Evolutionary conservation across 1,284 basidiomycete genomes (phyloP), one percentile per base, ranked within the genome.

Genomic region (Apiotrichum veenhuisii): DNA sequence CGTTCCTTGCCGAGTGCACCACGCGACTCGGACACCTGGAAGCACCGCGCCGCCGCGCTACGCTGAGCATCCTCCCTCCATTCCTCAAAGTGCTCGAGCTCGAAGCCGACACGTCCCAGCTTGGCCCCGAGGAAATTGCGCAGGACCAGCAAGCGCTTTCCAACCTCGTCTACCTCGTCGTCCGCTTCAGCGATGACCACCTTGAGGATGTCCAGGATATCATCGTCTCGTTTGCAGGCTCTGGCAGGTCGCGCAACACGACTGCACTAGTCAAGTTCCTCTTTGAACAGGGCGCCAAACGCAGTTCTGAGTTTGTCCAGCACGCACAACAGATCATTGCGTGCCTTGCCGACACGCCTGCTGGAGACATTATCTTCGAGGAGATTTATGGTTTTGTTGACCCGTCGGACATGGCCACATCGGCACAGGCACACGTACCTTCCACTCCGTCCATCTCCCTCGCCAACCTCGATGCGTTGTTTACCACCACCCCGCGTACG

Each of bases 361-460:
- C 87, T 14, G 90, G 89, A 1, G 81, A 83, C 17, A 79, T 85
- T 53, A 83, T 91, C 43, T 89, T 92, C 64, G 85, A 88, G 64
- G 90, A 93, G 55, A 80, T 96, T 18, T 92, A 87, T 76, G 84
- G 84, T 41, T 82, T 94, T 64, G 87, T 95, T 55, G 87, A 91
- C 61, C 91, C 92, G 5, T 83, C 84, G 23, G 84, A 88, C 33
- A 93, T 94, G 88, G 79, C 79, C 17, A 75, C 77, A 10, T 83
- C 86, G 54, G 88, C 89, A 1, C 82, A 85, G 54, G 81, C 83
- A 18, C 84, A 86, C 47, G 86, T 88, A 43, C 80, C 87, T 62
- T 85, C 87, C 54, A 87, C 86, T 83, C 87, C 48, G 81, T 87
- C 68, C 42, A 63, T 57, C 11, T 70, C 64, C 27, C 61, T 65